Evolutionary conservation across 805 yeast species (phyloP).

Genomic region (Metschnikowia colocasiae): DNA sequence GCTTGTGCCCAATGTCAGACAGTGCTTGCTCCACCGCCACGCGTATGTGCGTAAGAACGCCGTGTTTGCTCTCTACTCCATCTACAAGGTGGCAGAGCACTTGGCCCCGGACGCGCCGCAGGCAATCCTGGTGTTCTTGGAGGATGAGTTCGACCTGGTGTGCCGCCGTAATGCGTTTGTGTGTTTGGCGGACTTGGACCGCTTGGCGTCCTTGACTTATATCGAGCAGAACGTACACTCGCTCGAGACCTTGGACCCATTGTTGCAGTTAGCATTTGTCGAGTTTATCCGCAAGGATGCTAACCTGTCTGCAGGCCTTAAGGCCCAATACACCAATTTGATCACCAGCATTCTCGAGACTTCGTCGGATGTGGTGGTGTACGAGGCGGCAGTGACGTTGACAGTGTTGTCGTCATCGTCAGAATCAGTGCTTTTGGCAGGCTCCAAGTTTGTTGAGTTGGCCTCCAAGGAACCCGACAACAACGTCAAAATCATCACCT

Average conservation of each 20-base stretch:
- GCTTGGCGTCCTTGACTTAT: constrained; percentile 80
- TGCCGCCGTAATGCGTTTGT: constrained; percentile 95
- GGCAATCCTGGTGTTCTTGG: constrained; percentile 66
- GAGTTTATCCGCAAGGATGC: constrained; percentile 84
- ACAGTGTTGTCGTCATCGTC: constrained; percentile 59
- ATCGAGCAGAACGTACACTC: constrained; percentile 64
- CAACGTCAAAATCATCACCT: constrained; percentile 87
- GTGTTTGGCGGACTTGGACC: constrained; percentile 74
- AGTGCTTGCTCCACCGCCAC: constrained; percentile 92
- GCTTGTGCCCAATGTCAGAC: constrained; percentile 86
- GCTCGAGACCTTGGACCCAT: constrained; percentile 68
- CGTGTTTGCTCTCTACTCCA: constrained; percentile 81
- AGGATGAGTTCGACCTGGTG: constrained; percentile 84
- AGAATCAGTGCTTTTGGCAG: constrained; percentile 69
- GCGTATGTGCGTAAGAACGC: constrained; percentile 98
- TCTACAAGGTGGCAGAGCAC: constrained; percentile 78
- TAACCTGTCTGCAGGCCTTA: constrained; percentile 50
- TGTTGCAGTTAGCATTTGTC: constrained; percentile 83
- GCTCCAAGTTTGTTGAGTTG: constrained; percentile 78
- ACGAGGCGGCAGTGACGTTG: constrained; percentile 87
- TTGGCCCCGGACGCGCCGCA: constrained; percentile 95
- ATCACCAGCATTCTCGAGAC: constrained; percentile 71
- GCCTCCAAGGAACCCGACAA: constrained; percentile 93
- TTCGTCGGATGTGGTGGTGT: constrained; percentile 68
- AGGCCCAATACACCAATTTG: constrained; percentile 66